These are phyloP conservation scores for Rubroshorea leprosula DNA, from an alignment of 345 rosid genomes.

Conservation along the genomic window DNA sequence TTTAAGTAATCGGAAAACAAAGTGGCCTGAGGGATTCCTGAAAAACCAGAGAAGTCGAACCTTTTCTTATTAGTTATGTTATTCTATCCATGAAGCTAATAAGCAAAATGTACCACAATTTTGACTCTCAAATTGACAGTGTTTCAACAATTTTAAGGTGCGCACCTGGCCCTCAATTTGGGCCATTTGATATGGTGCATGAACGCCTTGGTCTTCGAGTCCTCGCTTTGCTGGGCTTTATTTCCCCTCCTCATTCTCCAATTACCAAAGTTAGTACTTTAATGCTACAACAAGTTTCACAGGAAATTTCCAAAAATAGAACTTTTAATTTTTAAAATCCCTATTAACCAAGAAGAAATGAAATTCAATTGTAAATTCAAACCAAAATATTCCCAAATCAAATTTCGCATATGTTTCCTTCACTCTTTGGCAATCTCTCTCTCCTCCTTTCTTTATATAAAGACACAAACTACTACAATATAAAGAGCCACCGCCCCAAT, in stretches of 20 bases:
- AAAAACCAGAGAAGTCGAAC: not conserved
- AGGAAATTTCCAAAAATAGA: not conserved
- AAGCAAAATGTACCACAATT: too few species aligned
- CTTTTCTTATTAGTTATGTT: too few species aligned
- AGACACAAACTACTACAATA: conserved; percentile 1
- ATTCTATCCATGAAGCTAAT: too few species aligned
- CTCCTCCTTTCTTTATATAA: conserved; percentile 1
- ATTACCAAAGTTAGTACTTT: not conserved
- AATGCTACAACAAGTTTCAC: not conserved
- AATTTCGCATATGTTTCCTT: conserved; percentile 13
- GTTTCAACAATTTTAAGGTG: too few species aligned
- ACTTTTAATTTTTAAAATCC: not conserved
- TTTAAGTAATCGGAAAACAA: too few species aligned
- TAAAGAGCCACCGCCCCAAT: conserved; percentile 35
- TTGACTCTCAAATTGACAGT: too few species aligned
- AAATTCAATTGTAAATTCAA: not conserved
- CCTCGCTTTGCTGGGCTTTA: too few species aligned
- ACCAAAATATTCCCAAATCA: conserved; percentile 13
- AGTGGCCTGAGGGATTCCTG: too few species aligned
- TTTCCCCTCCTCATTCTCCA: not conserved
- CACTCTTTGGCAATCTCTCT: conserved; percentile 19
- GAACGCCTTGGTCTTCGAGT: too few species aligned
- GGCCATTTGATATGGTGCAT: too few species aligned
- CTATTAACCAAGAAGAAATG: not conserved
- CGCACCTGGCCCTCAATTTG: too few species aligned